Evolutionary conservation across 2,329 filamentous ascomycete genomes (phyloP).

Genomic region (Proliferodiscus dingleyae): DNA sequence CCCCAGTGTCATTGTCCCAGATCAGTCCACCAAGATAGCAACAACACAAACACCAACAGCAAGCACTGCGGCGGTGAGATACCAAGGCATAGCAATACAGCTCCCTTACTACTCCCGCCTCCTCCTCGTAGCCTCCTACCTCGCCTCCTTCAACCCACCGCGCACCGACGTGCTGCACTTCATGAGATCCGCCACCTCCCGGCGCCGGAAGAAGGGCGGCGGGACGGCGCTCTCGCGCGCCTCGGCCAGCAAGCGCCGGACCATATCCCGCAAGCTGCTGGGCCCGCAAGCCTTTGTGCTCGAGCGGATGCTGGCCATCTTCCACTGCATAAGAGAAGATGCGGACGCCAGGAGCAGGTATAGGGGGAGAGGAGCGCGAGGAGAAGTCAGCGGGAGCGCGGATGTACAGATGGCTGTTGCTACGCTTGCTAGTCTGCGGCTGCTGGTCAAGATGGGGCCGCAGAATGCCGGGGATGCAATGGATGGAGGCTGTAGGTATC

Average conservation of each 20-base stretch:
- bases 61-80: background rate
- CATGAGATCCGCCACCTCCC: slow-evolving; percentile 42
- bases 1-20: slow-evolving; percentile 54
- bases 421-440: slow-evolving; percentile 64
- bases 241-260: slow-evolving; percentile 50
- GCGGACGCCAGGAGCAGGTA: slow-evolving; percentile 24
- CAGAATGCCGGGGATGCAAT: slow-evolving; percentile 53
- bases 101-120: slow-evolving; percentile 71
- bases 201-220: slow-evolving; percentile 37
- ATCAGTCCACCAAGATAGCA: slow-evolving; percentile 6
- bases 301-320: slow-evolving; percentile 74
- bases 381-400: slow-evolving; percentile 32
- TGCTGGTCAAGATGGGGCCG: slow-evolving; percentile 60
- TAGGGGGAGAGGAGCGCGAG: background rate
- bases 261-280: slow-evolving; percentile 71
- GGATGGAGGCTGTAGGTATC: slow-evolving; percentile 69
- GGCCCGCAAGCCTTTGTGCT: slow-evolving; percentile 73
- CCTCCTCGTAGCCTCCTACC: slow-evolving; percentile 71
- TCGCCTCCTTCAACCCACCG: slow-evolving; percentile 74
- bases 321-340: slow-evolving; percentile 57
- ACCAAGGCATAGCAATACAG: slow-evolving; percentile 43
- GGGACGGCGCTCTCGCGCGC: slow-evolving; percentile 36
- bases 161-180: slow-evolving; percentile 72
- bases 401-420: slow-evolving; percentile 63
- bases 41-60: slow-evolving; percentile 7